Evolutionary conservation across 192 early-diverging fungal genomes (phyloP).

Genomic region (Linnemannia exigua): DNA sequence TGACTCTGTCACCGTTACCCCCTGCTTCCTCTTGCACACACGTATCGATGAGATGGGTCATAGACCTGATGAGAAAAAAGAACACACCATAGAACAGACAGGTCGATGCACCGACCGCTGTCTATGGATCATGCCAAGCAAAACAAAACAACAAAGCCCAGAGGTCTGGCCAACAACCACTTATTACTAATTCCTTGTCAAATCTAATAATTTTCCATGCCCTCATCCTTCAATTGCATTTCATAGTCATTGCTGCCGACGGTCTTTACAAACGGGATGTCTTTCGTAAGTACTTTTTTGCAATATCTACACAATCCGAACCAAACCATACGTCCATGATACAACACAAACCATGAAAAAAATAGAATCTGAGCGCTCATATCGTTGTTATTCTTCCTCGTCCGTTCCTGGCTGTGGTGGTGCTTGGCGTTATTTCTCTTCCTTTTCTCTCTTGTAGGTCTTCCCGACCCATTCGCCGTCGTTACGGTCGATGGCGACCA

Average conservation of each 20-base stretch:
- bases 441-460: slow-evolving; percentile 56
- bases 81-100: background rate
- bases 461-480: slow-evolving; percentile 97
- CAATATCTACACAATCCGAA: background rate
- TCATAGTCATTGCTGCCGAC: slow-evolving; percentile 89
- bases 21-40: background rate
- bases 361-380: slow-evolving; percentile 3
- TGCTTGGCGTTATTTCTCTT: slow-evolving; percentile 3
- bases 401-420: slow-evolving; percentile 8
- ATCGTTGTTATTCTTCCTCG: background rate
- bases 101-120: background rate
- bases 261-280: slow-evolving; percentile 93
- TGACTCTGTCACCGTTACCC: background rate
- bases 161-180: too few relatives aligned
- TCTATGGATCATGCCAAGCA: slow-evolving; percentile 1
- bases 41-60: background rate
- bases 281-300: slow-evolving; percentile 73
- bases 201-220: background rate
- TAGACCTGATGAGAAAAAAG: slow-evolving; percentile 2
- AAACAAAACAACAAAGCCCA: background rate
- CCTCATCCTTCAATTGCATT: background rate
- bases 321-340: background rate
- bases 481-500: slow-evolving; percentile 97
- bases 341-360: background rate
- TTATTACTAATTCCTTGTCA: too few relatives aligned